Conservation (phyloP, 805 yeast species). For the Torulaspora franciscae region DNA sequence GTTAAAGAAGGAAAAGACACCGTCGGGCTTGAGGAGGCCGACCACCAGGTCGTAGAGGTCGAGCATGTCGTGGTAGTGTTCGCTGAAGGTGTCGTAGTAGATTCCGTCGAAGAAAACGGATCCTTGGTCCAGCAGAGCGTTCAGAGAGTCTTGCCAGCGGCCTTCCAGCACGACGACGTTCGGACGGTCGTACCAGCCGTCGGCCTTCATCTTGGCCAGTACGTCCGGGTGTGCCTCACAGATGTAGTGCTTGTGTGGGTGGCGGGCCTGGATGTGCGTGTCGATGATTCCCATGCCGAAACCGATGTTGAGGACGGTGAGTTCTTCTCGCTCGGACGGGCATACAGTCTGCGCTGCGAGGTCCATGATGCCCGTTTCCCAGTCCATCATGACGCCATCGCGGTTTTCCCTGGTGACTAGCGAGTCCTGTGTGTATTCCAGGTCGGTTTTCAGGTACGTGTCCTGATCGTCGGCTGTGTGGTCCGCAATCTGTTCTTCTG, state of each 20-base stretch:
- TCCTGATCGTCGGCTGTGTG: conserved; percentile 64
- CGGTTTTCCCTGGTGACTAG: conserved; percentile 64
- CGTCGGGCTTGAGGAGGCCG: conserved; percentile 76
- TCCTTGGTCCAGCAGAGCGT: conserved; percentile 56
- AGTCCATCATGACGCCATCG: conserved; percentile 97
- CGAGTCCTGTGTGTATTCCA: conserved; percentile 62
- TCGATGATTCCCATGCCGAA: conserved; percentile 98
- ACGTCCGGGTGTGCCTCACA: conserved; percentile 96
- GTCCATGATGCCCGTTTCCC: conserved; percentile 84
- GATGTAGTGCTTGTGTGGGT: conserved; percentile 62
- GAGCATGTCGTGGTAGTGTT: conserved; percentile 83
- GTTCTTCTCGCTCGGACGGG: conserved; percentile 36
- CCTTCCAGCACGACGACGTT: conserved; percentile 76
- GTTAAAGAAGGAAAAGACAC: conserved; percentile 85
- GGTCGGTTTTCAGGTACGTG: conserved; percentile 58
- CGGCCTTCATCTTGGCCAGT: conserved; percentile 54
- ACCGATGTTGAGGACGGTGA: conserved; percentile 74
- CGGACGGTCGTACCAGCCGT: conserved; percentile 78
- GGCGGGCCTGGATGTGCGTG: conserved; percentile 53
- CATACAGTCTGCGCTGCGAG: conserved; percentile 74
- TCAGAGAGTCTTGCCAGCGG: conserved; percentile 86
- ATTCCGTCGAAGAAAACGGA: conserved; percentile 77
- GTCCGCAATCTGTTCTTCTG: conserved; percentile 42
- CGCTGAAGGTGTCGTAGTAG: conserved; percentile 90
- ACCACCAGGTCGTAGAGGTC: conserved; percentile 77